Base-by-base conservation (phyloP, 2,329 filamentous ascomycete species). In the Trichoderma cornu-damae region DNA sequence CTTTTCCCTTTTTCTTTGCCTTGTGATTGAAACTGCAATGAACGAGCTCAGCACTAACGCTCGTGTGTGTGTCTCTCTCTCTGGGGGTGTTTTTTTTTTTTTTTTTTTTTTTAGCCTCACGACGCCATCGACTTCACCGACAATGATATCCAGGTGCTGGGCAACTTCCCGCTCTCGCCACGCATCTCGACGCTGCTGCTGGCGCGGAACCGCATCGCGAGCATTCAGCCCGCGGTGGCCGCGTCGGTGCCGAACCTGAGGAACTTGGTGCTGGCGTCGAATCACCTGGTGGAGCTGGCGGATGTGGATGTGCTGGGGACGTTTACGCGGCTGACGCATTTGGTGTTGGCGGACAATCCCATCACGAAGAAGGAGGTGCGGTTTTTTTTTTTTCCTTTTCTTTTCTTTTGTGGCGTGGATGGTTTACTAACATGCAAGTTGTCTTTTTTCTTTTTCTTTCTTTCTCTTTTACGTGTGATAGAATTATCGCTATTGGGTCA, bases 41-140 rank as follows among this genome's bases (percentile, higher is more conserved):
- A n/a, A n/a, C n/a, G n/a, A n/a, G n/a, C n/a, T n/a, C n/a, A n/a
- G n/a, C n/a, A n/a, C n/a, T n/a, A n/a, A n/a, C n/a, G n/a, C n/a
- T n/a, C n/a, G n/a, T n/a, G n/a, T n/a, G n/a, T n/a, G n/a, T n/a
- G n/a, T n/a, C n/a, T n/a, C n/a, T n/a, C n/a, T n/a, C n/a, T n/a
- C n/a, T n/a, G n/a, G n/a, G 18, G 12, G 4, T 18, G 8, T 12
- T 12, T 7, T 47, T 42, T 9, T 18, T 2, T 11, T 22, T 24
- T 48, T 20, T 32, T 32, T 11, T 11, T n/a, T 4, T 34, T 9
- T 11, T 67, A 95, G 90, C 90, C 92, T 67, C 91, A 95, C 82
- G 94, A 97, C 78, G 86, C 90, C 64, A 95, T 99, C 79, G 94
- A 99, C 77, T 87, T 99, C 68, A 97, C 94, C 73, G 94, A 99